A percentile compares a stretch with the other conserved stretches of the same genome.
Conservation (phyloP, 1,284 basidiomycete genomes). For the Dichomitus squalens region DNA sequence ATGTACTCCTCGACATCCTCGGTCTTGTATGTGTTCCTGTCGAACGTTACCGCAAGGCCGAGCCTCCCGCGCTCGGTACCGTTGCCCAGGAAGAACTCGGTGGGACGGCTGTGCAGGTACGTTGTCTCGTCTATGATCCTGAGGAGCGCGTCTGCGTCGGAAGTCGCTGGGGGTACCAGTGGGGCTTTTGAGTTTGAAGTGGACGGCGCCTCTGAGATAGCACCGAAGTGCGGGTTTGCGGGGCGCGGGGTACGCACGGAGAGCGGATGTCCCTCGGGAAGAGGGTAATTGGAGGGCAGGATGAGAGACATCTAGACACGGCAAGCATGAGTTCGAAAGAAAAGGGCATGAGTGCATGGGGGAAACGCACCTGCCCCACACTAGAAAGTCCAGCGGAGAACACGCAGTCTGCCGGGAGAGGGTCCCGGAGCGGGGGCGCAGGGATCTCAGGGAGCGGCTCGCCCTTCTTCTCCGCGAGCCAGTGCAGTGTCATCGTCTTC, state of each 20-base stretch:
- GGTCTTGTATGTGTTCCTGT: conserved; percentile 26
- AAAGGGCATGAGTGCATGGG: not conserved
- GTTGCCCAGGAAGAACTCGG: conserved; percentile 26
- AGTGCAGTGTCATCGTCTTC: conserved; percentile 21
- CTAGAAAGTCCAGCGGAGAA: conserved; percentile 39
- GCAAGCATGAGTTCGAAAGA: not conserved
- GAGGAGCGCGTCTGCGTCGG: conserved; percentile 4
- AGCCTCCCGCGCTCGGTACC: conserved; percentile 17
- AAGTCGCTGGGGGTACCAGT: not conserved
- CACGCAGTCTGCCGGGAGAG: conserved; percentile 3
- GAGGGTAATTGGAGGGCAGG: conserved; percentile 19
- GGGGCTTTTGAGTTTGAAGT: not conserved
- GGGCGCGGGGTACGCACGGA: conserved; percentile 3
- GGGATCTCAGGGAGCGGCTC: conserved; percentile 12
- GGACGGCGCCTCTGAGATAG: not conserved
- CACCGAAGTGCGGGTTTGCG: not conserved
- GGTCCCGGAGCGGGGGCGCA: not conserved
- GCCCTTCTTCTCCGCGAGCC: conserved; percentile 14
- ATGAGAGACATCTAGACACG: conserved; percentile 14
- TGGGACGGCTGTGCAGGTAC: conserved; percentile 26
- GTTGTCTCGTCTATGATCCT: conserved; percentile 14
- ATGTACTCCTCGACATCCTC: conserved; percentile 24
- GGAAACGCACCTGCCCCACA: conserved; percentile 47
- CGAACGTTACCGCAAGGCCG: conserved; percentile 20
- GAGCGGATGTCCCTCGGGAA: conserved; percentile 16